Evolutionary conservation across 352 stramenopile species (phyloP).

Genomic region (Phytopythium vexans): DNA sequence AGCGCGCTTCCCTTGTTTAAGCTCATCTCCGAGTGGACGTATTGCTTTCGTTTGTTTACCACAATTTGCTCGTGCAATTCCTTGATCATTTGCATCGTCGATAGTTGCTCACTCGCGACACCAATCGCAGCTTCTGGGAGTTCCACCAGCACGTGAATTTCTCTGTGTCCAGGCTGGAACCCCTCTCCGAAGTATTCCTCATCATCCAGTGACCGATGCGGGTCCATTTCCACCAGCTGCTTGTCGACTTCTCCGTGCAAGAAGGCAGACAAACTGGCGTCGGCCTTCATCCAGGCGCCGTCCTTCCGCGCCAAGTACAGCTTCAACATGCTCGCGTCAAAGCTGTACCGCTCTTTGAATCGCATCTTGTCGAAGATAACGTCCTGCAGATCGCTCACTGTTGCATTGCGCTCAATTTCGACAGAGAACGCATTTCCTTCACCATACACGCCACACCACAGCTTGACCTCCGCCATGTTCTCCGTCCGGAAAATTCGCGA

Average conservation of each 20-base stretch:
- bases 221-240: constrained; percentile 9
- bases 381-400: constrained; percentile 10
- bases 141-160: constrained; percentile 23
- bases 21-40: too few species aligned
- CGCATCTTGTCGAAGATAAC: neutral
- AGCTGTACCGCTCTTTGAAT: neutral
- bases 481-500: constrained; percentile 9
- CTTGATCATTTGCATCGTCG: too few species aligned
- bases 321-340: constrained; percentile 4
- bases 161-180: constrained; percentile 14
- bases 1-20: too few species aligned
- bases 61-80: too few species aligned
- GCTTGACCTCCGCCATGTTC: constrained; percentile 13
- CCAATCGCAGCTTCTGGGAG: too few species aligned
- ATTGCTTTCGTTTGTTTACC: too few species aligned
- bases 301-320: constrained; percentile 8
- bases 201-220: constrained; percentile 4
- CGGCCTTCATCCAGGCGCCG: constrained; percentile 9
- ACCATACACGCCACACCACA: constrained; percentile 14
- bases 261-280: constrained; percentile 3
- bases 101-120: too few species aligned
- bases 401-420: constrained; percentile 7
- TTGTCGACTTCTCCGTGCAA: constrained; percentile 7
- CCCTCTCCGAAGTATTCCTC: constrained; percentile 7
- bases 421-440: constrained; percentile 12